These are phyloP conservation scores for Apiosordaria backusii DNA, from an alignment of 495 filamentous ascomycete genomes.

Conservation along the genomic window DNA sequence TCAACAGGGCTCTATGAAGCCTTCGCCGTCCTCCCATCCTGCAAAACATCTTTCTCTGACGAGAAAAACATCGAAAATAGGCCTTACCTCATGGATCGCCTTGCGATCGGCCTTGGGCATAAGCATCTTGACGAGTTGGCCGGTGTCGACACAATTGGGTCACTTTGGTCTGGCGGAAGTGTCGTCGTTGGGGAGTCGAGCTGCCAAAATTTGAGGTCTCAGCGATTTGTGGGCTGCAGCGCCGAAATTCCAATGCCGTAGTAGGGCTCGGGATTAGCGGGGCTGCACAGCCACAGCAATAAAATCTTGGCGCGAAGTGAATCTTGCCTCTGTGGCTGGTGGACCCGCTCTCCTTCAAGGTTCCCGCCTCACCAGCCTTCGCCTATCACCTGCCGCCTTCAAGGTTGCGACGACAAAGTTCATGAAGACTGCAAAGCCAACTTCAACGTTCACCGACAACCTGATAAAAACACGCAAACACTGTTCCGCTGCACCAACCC, in stretches of 20 bases:
- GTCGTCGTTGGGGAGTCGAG: constrained; percentile 33
- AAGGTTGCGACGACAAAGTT: neutral
- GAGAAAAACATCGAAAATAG: constrained; percentile 11
- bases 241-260: constrained; percentile 33
- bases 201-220: constrained; percentile 37
- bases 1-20: neutral
- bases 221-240: constrained; percentile 36
- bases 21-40: neutral
- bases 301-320: constrained; percentile 13
- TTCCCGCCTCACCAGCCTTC: neutral
- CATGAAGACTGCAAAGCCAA: neutral
- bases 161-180: constrained; percentile 39
- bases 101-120: constrained; percentile 99
- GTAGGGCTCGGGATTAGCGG: constrained; percentile 34
- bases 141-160: constrained; percentile 42
- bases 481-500: neutral
- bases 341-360: constrained; percentile 5
- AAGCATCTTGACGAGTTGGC: constrained; percentile 67
- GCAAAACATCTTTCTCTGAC: no score
- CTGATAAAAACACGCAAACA: neutral
- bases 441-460: neutral
- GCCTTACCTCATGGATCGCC: constrained; percentile 83
- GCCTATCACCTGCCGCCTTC: neutral
- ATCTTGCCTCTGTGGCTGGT: constrained; percentile 18
- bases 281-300: constrained; percentile 27